A percentile compares a stretch with the other conserved stretches of the same genome.
These are phyloP conservation scores for Clathrus columnatus DNA, from an alignment of 768 basidiomycete genomes.

Conservation along the genomic window DNA sequence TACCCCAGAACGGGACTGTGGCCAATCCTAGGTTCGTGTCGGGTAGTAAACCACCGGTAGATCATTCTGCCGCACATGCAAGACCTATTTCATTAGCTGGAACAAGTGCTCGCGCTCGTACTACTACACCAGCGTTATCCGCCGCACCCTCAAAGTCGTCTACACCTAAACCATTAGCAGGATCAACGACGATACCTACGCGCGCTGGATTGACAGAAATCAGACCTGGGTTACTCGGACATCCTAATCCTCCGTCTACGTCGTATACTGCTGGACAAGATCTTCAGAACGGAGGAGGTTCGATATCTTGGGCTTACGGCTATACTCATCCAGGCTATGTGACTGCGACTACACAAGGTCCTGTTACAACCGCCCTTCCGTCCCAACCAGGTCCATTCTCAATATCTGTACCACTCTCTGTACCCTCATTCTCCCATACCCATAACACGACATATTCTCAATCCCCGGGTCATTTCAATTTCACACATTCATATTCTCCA, in stretches of 20 bases:
- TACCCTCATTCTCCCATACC: neutral
- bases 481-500: neutral
- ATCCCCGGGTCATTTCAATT: neutral
- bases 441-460: neutral
- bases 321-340: neutral
- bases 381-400: neutral
- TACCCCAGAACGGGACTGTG: neutral
- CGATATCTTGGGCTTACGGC: neutral
- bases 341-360: neutral
- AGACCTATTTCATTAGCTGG: neutral
- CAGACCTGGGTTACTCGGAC: slow-evolving; percentile 5
- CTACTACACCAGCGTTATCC: neutral
- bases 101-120: neutral
- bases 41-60: too few relatives aligned
- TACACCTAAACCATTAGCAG: neutral
- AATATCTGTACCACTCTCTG: neutral
- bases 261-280: neutral
- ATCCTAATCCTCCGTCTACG: slow-evolving; percentile 3
- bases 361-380: neutral
- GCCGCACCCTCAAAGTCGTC: neutral
- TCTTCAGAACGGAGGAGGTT: neutral
- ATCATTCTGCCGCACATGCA: too few relatives aligned
- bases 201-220: neutral
- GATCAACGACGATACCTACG: neutral
- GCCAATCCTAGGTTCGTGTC: too few relatives aligned